Evolutionary conservation across 2,329 filamentous ascomycete species (phyloP).

Genomic region (Aspergillus fijiensis): DNA sequence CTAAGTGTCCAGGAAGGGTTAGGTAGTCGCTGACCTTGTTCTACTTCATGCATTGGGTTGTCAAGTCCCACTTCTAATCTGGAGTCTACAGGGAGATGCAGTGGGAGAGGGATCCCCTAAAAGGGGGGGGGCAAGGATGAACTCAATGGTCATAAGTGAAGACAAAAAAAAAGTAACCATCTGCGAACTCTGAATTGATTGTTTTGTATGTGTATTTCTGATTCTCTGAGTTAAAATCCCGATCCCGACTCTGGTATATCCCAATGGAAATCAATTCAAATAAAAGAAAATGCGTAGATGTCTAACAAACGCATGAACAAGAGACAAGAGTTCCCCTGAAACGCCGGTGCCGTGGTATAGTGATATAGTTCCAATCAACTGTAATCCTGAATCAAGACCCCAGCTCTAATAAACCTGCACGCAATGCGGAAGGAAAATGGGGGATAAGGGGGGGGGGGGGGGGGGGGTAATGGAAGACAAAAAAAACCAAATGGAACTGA

Average conservation of each 20-base stretch:
- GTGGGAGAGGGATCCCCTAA: too few relatives aligned
- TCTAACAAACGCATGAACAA: not conserved
- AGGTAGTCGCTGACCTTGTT: too few relatives aligned
- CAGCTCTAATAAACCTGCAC: conserved; percentile 1
- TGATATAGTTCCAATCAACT: conserved; percentile 1
- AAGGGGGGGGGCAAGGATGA: too few relatives aligned
- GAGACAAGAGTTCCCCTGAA: conserved; percentile 1
- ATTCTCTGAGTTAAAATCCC: too few relatives aligned
- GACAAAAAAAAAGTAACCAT: too few relatives aligned
- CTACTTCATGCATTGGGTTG: too few relatives aligned
- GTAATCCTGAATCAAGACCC: conserved; percentile 1
- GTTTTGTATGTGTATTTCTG: too few relatives aligned
- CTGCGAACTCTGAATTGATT: too few relatives aligned
- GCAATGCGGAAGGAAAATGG: not conserved
- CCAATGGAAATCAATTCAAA: not conserved
- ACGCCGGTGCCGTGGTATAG: conserved; percentile 21
- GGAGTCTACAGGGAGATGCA: too few relatives aligned
- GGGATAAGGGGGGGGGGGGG: not conserved
- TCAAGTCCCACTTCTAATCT: too few relatives aligned
- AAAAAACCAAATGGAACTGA: not conserved
- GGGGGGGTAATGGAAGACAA: not conserved
- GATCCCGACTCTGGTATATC: not conserved
- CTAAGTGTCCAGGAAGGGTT: too few relatives aligned
- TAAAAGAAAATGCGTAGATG: not conserved
- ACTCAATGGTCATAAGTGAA: too few relatives aligned